These are phyloP conservation scores for Santalum album DNA, from an alignment of 164 flowering plant genomes.

Conservation along the genomic window DNA sequence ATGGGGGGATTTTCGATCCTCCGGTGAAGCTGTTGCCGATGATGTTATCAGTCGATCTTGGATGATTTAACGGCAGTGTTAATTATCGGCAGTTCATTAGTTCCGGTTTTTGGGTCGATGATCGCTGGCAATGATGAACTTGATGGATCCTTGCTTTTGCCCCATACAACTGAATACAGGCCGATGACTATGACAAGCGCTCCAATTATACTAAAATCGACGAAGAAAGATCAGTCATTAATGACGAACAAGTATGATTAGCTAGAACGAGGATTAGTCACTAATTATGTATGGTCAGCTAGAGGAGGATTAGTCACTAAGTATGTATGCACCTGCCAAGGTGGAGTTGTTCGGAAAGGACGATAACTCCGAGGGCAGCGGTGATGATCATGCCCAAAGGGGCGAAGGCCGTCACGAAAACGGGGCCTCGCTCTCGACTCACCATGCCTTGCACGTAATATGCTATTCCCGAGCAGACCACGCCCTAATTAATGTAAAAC, in stretches of 20 bases:
- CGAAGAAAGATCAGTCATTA: too few species aligned
- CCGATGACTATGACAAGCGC: constrained; percentile 40
- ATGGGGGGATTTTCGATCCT: too few species aligned
- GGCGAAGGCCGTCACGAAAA: constrained; percentile 47
- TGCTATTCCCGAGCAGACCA: constrained; percentile 44
- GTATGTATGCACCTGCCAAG: constrained; percentile 38
- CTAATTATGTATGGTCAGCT: too few species aligned
- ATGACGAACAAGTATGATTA: too few species aligned
- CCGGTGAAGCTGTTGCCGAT: background rate
- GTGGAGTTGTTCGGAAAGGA: constrained; percentile 34
- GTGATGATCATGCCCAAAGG: constrained; percentile 53
- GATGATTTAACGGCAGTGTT: too few species aligned
- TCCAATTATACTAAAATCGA: constrained; percentile 28
- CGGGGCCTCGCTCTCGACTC: constrained; percentile 45
- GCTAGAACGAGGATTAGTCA: too few species aligned
- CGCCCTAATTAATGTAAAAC: too few species aligned
- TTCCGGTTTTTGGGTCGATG: background rate
- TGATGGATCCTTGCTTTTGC: constrained; percentile 33
- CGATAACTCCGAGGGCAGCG: constrained; percentile 26
- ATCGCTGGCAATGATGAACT: constrained; percentile 22
- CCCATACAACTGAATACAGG: constrained; percentile 45
- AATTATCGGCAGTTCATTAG: constrained; percentile 9
- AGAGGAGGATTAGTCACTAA: too few species aligned
- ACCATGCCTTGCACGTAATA: constrained; percentile 59
- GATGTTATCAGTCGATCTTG: too few species aligned